Evolutionary conservation across 352 stramenopile species (phyloP).

Genomic region (Heterotrichella gracilis): DNA sequence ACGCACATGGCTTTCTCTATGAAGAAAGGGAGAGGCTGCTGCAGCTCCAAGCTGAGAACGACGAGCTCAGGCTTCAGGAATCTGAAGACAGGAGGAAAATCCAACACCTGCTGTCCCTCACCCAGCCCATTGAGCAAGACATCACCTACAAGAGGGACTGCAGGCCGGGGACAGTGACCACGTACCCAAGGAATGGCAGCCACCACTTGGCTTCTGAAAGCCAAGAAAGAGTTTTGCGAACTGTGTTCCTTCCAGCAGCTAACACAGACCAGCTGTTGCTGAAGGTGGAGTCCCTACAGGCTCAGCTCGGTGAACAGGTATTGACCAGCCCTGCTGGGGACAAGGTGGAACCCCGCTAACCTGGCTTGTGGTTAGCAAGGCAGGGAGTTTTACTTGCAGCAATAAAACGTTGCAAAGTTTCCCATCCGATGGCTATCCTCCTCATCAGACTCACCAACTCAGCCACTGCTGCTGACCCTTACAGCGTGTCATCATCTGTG

Average conservation of each 20-base stretch:
- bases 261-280: conserved; percentile 27
- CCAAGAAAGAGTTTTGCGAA: conserved; percentile 26
- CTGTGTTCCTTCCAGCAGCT: conserved; percentile 37
- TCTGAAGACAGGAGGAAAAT: conserved; percentile 36
- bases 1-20: conserved; percentile 29
- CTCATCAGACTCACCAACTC: no score
- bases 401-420: no score
- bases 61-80: conserved; percentile 34
- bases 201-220: conserved; percentile 16
- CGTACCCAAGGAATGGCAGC: background rate
- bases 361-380: no score
- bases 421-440: no score
- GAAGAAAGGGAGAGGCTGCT: conserved; percentile 31
- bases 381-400: no score
- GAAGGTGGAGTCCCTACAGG: conserved; percentile 28
- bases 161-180: conserved; percentile 26
- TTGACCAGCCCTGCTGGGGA: no score
- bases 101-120: conserved; percentile 37
- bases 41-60: conserved; percentile 30
- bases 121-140: conserved; percentile 37
- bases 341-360: no score
- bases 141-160: conserved; percentile 37
- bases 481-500: no score
- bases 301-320: no score
- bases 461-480: no score